Evolutionary conservation across 2,329 filamentous ascomycete species (phyloP).

Genomic region (Talaromyces marneffei): DNA sequence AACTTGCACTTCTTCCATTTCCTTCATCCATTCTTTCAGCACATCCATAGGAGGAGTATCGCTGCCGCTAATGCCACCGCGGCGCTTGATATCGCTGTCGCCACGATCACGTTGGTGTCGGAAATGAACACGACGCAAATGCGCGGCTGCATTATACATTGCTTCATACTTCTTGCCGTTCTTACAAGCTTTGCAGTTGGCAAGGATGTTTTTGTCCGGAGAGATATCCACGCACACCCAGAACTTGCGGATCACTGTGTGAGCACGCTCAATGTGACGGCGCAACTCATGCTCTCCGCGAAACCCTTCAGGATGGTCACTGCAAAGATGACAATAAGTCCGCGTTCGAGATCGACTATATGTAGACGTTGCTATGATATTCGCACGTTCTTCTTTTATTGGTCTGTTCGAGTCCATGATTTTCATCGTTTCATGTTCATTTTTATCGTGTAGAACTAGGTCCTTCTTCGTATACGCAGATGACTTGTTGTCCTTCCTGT

Average conservation of each 20-base stretch:
- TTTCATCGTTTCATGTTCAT: not conserved
- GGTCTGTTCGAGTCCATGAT: not conserved
- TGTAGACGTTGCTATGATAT: not conserved
- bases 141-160: constrained; percentile 92
- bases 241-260: constrained; percentile 54
- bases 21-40: constrained; percentile 56
- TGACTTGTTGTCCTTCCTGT: not conserved
- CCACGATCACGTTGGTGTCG: constrained; percentile 54
- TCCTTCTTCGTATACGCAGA: not conserved
- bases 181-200: constrained; percentile 77
- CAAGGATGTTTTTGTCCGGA: constrained; percentile 59
- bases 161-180: constrained; percentile 74
- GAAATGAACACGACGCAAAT: constrained; percentile 83
- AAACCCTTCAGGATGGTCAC: constrained; percentile 71
- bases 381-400: not conserved
- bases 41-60: constrained; percentile 56
- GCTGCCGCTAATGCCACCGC: constrained; percentile 58
- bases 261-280: constrained; percentile 62
- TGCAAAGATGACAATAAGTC: constrained; percentile 64
- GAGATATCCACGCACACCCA: constrained; percentile 59
- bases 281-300: constrained; percentile 77
- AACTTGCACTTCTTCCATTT: constrained; percentile 46
- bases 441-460: not conserved
- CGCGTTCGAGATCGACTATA: not conserved
- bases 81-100: constrained; percentile 53